phyloP scores from a whole-genome alignment of 2,329 filamentous ascomycete species.

The Dactylellina cionopaga region DNA sequence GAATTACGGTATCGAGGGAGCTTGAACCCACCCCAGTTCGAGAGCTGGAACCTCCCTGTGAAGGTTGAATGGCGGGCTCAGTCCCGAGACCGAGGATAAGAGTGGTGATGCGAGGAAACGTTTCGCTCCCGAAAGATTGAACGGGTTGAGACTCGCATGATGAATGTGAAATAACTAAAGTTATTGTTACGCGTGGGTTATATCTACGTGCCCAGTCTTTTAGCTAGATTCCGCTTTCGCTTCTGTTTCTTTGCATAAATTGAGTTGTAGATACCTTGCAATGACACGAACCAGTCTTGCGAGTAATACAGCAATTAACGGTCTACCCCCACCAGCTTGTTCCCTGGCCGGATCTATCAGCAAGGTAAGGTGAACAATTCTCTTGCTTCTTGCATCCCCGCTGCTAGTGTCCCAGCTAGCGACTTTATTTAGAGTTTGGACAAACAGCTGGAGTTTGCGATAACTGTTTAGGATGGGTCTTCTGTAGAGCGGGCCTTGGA shows the following conservation, averaged over 20 bases:
- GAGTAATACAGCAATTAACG: slow-evolving; percentile 54
- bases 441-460: slow-evolving; percentile 53
- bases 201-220: slow-evolving; percentile 43
- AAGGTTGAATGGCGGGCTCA: slow-evolving; percentile 7
- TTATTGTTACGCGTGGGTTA: slow-evolving; percentile 53
- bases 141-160: slow-evolving; percentile 55
- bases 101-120: slow-evolving; percentile 53
- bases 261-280: slow-evolving; percentile 50
- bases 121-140: slow-evolving; percentile 53
- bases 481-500: slow-evolving; percentile 56
- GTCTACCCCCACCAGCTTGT: slow-evolving; percentile 32
- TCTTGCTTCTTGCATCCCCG: slow-evolving; percentile 55
- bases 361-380: slow-evolving; percentile 53
- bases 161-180: slow-evolving; percentile 54
- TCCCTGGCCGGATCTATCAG: slow-evolving; percentile 54
- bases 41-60: not conserved
- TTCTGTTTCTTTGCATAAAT: not conserved
- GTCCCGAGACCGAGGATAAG: slow-evolving; percentile 54
- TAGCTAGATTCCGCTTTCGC: not conserved
- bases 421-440: slow-evolving; percentile 52
- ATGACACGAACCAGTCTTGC: slow-evolving; percentile 53
- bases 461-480: slow-evolving; percentile 53
- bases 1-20: slow-evolving; percentile 51
- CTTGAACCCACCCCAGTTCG: slow-evolving; percentile 34
- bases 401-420: slow-evolving; percentile 53